These are phyloP conservation scores for Penicillium crustosum DNA, from an alignment of 2,329 filamentous ascomycete genomes.

Conservation along the genomic window DNA sequence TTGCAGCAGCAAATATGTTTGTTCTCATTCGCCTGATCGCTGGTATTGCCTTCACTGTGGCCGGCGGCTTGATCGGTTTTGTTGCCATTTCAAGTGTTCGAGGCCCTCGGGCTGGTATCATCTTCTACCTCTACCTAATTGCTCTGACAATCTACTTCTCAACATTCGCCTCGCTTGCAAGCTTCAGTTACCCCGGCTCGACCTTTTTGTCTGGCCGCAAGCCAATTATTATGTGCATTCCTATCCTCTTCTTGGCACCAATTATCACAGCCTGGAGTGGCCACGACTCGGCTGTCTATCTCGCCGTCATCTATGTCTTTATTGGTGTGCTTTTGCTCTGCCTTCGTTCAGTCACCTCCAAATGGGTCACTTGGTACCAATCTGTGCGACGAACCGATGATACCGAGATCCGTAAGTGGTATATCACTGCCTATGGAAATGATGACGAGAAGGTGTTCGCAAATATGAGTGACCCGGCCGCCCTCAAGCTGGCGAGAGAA, in stretches of 20 bases:
- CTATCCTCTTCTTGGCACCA: slow-evolving; percentile 58
- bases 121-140: slow-evolving; percentile 62
- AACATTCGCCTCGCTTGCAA: slow-evolving; percentile 55
- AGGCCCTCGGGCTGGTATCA: slow-evolving; percentile 49
- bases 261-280: slow-evolving; percentile 55
- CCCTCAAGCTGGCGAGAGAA: slow-evolving; percentile 49
- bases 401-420: slow-evolving; percentile 44
- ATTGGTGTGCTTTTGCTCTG: slow-evolving; percentile 53
- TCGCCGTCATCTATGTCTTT: slow-evolving; percentile 56
- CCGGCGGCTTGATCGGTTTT: slow-evolving; percentile 55
- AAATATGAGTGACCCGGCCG: slow-evolving; percentile 50
- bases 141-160: slow-evolving; percentile 60
- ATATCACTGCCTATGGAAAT: slow-evolving; percentile 34
- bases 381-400: slow-evolving; percentile 42
- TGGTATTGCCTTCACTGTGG: slow-evolving; percentile 53
- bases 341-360: slow-evolving; percentile 54
- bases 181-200: slow-evolving; percentile 56
- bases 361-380: slow-evolving; percentile 60
- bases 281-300: slow-evolving; percentile 58
- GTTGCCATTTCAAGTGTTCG: slow-evolving; percentile 50
- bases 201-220: slow-evolving; percentile 58
- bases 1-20: slow-evolving; percentile 57
- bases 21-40: slow-evolving; percentile 54
- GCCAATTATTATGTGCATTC: slow-evolving; percentile 56
- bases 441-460: slow-evolving; percentile 43